Evolutionary conservation across 768 basidiomycete species (phyloP), one percentile per base, ranked within the genome.

Genomic region (Hygrophorus pudorinus): DNA sequence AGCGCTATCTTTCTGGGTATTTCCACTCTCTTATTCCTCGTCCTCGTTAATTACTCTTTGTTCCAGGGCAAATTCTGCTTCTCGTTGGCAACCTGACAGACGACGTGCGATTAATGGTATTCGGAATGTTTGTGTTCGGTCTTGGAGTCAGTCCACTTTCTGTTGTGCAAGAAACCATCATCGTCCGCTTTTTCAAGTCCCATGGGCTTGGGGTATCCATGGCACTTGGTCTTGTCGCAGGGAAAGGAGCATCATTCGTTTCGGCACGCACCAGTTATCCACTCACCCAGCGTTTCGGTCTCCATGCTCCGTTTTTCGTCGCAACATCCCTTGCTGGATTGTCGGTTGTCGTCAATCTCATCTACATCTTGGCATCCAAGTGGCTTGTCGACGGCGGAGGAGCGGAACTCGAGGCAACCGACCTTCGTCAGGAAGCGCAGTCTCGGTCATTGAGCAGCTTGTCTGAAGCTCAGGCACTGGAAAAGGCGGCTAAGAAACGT

Each of bases 121-220:
- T 82, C 16, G 88, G 87, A 1, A 67, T 90, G 46, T 87, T 87
- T 51, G 62, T 87, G 34, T 89, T 85, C 53, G 88, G 87, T 5
- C 64, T 89, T 2, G 87, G 86, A 2, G 69, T 85, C 35, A 81
- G 82, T 51, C 88, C 88, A 0, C 65, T 91, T 5, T 78, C 85
- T 1, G 87, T 91, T 5, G 79, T 84, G 1, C 88, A 85, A 63
- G 87, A 90, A 59, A 81, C 81, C 5, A 87, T 88, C 50, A 85
- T 90, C 41, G 81, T 87, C 34, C 80, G 81, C 18, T 85, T 85
- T 64, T 89, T 87, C 67, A 76, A 73, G 49, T 73, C 78, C 0
- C 82, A 79, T 56, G 83, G 83, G 1, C 66, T 89, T 1, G 87
- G 83, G 1, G 66, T 81, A 6, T 82, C 83, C 1, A 76, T 91